A percentile compares a stretch with the other conserved stretches of the same genome.
These are phyloP conservation scores for Vaccinium darrowii DNA, from an alignment of 148 eudicot species.

Conservation along the genomic window DNA sequence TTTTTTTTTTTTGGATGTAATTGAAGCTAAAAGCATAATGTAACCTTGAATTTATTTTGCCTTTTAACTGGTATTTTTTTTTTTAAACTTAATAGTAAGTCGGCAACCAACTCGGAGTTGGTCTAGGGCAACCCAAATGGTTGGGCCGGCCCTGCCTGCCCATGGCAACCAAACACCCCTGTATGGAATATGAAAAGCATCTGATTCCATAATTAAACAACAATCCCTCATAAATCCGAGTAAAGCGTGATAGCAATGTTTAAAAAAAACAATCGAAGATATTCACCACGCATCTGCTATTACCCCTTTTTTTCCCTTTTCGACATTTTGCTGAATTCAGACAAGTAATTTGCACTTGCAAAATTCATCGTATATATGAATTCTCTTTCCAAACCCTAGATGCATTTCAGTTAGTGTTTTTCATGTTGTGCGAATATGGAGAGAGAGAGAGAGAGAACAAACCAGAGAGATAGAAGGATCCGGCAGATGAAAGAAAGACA, in stretches of 20 bases:
- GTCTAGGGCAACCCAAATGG: no score
- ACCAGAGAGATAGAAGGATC: neutral
- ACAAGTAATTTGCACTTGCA: neutral
- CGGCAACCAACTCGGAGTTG: no score
- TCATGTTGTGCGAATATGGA: neutral
- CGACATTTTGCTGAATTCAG: neutral
- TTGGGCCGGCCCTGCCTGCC: no score
- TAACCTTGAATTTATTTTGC: no score
- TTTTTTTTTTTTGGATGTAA: no score
- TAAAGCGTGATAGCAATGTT: neutral
- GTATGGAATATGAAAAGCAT: neutral
- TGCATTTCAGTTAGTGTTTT: neutral
- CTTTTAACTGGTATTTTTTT: no score
- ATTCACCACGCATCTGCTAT: neutral
- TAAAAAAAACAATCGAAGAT: neutral
- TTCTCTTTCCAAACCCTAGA: neutral
- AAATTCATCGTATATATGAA: neutral
- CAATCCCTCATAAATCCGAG: neutral
- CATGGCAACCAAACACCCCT: neutral
- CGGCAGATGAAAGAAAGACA: neutral
- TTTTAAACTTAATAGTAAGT: no score
- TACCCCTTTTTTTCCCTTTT: neutral
- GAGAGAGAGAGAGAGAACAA: conserved; percentile 1
- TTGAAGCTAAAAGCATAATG: no score
- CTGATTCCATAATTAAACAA: neutral